Evolutionary conservation across 768 basidiomycete species (phyloP).

Genomic region (Bullera alba): DNA sequence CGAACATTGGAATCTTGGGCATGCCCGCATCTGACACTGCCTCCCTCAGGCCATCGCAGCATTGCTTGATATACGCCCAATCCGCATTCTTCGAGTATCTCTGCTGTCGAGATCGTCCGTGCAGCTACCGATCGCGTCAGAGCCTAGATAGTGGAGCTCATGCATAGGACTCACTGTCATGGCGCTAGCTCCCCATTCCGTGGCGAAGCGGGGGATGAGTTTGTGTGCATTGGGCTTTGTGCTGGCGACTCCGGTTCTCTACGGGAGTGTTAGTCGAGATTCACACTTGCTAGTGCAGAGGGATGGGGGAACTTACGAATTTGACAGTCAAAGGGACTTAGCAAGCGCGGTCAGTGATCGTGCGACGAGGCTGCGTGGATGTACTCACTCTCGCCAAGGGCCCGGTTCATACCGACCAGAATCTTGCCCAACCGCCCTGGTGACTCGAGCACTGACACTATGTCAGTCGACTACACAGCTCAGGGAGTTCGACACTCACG

Average conservation of each 20-base stretch:
- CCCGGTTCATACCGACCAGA: conserved; percentile 80
- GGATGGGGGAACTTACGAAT: conserved; percentile 35
- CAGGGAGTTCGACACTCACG: conserved; percentile 51
- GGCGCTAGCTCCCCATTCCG: conserved; percentile 55
- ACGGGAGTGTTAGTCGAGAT: conserved; percentile 50
- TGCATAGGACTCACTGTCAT: conserved; percentile 53
- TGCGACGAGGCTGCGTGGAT: not conserved
- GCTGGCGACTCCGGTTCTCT: conserved; percentile 79
- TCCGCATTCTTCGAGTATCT: conserved; percentile 87
- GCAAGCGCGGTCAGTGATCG: not conserved
- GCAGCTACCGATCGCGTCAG: conserved; percentile 59
- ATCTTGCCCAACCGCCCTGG: conserved; percentile 77
- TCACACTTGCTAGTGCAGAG: conserved; percentile 48
- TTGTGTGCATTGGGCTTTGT: conserved; percentile 80
- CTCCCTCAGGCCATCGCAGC: conserved; percentile 68
- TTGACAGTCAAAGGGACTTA: conserved; percentile 58
- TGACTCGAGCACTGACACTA: conserved; percentile 65
- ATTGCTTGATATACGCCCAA: conserved; percentile 86
- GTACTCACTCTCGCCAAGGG: conserved; percentile 64
- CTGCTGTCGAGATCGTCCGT: conserved; percentile 90
- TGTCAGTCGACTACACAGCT: not conserved
- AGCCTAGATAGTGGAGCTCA: not conserved
- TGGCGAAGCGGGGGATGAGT: conserved; percentile 68
- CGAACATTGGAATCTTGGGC: conserved; percentile 84
- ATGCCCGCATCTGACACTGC: conserved; percentile 47